phyloP scores from a whole-genome alignment of 106 monocot genomes.

The Dioscorea zingiberensis region DNA sequence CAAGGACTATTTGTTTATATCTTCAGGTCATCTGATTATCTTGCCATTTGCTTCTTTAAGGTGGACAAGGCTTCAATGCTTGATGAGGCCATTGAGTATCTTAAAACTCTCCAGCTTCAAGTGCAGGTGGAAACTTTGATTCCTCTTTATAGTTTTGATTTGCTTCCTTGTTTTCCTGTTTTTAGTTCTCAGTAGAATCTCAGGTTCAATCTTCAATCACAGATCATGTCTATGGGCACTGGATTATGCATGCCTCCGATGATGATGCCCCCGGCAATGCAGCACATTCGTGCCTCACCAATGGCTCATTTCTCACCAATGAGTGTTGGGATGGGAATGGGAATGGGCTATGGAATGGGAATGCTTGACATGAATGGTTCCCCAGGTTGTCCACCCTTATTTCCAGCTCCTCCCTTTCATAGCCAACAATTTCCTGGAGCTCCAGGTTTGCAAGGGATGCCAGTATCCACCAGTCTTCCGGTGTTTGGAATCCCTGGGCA shows the following conservation, averaged over 20 bases:
- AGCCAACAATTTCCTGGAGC: no score
- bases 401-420: no score
- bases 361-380: conserved; percentile 43
- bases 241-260: conserved; percentile 72
- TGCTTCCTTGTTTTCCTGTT: no score
- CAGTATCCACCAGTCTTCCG: conserved; percentile 15
- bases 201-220: conserved; percentile 1
- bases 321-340: conserved; percentile 37
- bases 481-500: conserved; percentile 42
- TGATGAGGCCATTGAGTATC: conserved; percentile 94
- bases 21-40: no score
- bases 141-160: no score
- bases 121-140: conserved; percentile 49
- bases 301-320: conserved; percentile 54
- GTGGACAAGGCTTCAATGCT: conserved; percentile 99
- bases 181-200: no score
- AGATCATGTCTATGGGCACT: conserved; percentile 89
- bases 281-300: conserved; percentile 35
- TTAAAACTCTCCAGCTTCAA: conserved; percentile 91
- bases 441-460: conserved; percentile 18
- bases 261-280: conserved; percentile 68
- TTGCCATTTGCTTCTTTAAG: conserved; percentile 20
- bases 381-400: no score
- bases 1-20: no score
- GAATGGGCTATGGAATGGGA: conserved; percentile 54